Evolutionary conservation across 2,329 filamentous ascomycete genomes (phyloP).

Genomic region (Aspergillus clavatus): DNA sequence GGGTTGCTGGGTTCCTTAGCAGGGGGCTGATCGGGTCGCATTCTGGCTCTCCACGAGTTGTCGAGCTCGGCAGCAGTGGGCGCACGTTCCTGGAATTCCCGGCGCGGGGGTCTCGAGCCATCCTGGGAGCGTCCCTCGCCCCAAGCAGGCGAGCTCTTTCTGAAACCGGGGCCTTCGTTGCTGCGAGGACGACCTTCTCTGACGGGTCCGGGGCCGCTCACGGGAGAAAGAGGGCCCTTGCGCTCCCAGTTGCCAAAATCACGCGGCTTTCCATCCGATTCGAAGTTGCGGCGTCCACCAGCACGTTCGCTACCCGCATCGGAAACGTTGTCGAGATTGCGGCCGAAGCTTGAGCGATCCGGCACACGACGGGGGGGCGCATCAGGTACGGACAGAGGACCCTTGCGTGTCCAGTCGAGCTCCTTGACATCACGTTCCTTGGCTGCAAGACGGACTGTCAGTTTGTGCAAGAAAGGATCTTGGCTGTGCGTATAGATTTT

Average conservation of each 20-base stretch:
- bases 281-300: conserved; percentile 61
- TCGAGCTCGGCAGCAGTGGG: conserved; percentile 89
- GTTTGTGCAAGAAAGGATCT: background rate
- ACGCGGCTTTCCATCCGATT: conserved; percentile 68
- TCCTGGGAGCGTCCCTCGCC: conserved; percentile 64
- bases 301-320: conserved; percentile 61
- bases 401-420: conserved; percentile 90
- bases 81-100: conserved; percentile 67
- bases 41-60: conserved; percentile 85
- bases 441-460: conserved; percentile 55
- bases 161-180: conserved; percentile 58
- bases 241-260: conserved; percentile 93
- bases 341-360: conserved; percentile 52
- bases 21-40: conserved; percentile 75
- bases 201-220: conserved; percentile 47
- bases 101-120: conserved; percentile 72
- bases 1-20: conserved; percentile 72
- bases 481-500: background rate
- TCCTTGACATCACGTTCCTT: conserved; percentile 82
- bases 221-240: conserved; percentile 80
- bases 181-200: conserved; percentile 56
- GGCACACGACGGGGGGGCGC: conserved; percentile 56
- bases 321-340: conserved; percentile 51
- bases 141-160: conserved; percentile 70
- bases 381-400: conserved; percentile 77